These are phyloP conservation scores for Angomonas ambiguus DNA, from an alignment of 208 protist species.

Conservation along the genomic window DNA sequence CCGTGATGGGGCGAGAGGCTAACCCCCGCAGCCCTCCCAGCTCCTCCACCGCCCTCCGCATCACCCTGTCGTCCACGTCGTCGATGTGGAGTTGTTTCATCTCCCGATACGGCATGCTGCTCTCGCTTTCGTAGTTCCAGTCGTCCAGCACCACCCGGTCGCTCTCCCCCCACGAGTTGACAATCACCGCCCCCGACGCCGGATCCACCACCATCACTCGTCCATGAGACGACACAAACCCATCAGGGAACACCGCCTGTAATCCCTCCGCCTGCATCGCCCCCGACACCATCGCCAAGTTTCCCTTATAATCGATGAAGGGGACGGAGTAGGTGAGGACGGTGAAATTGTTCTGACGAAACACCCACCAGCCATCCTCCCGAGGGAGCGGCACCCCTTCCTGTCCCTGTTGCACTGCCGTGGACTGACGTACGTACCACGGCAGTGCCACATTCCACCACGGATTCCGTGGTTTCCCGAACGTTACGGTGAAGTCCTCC, in stretches of 20 bases:
- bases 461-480: constrained; percentile 28
- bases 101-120: background rate
- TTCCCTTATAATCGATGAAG: constrained; percentile 46
- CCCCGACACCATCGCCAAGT: constrained; percentile 34
- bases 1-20: background rate
- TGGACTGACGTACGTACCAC: constrained; percentile 29
- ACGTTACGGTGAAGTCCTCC: constrained; percentile 34
- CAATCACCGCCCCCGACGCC: constrained; percentile 29
- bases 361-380: constrained; percentile 14
- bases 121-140: constrained; percentile 28
- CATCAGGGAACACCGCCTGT: constrained; percentile 13
- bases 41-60: constrained; percentile 18
- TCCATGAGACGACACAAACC: background rate
- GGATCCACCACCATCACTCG: constrained; percentile 36
- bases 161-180: constrained; percentile 24
- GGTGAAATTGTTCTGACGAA: constrained; percentile 20
- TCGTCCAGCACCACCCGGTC: constrained; percentile 26
- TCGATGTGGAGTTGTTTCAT: constrained; percentile 12
- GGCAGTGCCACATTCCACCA: constrained; percentile 38
- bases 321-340: constrained; percentile 52
- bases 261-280: constrained; percentile 27
- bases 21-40: constrained; percentile 21
- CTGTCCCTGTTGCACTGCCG: background rate
- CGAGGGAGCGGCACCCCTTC: background rate
- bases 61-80: constrained; percentile 17